phyloP scores from a whole-genome alignment of 1,284 basidiomycete species.

The Austroboletus novae-zelandiae region DNA sequence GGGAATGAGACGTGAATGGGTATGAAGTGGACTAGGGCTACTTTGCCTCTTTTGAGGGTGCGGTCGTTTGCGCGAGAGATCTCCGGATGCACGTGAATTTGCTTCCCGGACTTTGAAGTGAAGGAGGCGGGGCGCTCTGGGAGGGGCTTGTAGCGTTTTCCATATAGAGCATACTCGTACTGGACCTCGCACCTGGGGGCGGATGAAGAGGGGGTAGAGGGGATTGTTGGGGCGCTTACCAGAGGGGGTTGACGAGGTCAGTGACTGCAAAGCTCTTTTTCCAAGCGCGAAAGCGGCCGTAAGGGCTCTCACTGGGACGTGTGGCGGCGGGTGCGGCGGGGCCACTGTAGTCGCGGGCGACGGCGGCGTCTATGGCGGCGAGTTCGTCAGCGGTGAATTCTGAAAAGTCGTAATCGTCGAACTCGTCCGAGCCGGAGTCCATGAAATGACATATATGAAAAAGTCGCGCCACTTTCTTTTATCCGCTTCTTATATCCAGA shows the following conservation, averaged over 20 bases:
- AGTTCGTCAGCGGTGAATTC: slow-evolving; percentile 61
- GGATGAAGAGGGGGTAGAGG: not conserved
- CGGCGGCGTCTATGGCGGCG: slow-evolving; percentile 44
- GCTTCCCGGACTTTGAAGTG: slow-evolving; percentile 59
- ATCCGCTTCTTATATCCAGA: too few species aligned
- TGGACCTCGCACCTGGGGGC: slow-evolving; percentile 71
- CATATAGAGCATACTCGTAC: slow-evolving; percentile 69
- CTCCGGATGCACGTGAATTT: slow-evolving; percentile 57
- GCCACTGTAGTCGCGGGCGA: slow-evolving; percentile 3
- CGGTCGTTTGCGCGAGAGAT: slow-evolving; percentile 62
- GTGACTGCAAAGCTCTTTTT: slow-evolving; percentile 47
- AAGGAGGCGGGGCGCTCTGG: slow-evolving; percentile 60
- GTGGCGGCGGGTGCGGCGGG: slow-evolving; percentile 15
- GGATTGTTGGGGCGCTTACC: slow-evolving; percentile 39
- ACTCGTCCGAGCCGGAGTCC: slow-evolving; percentile 37
- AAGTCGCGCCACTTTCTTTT: slow-evolving; percentile 10
- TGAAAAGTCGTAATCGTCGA: slow-evolving; percentile 49
- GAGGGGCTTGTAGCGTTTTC: slow-evolving; percentile 53
- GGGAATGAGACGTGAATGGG: not conserved
- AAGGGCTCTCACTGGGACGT: slow-evolving; percentile 25
- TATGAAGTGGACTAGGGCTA: slow-evolving; percentile 29
- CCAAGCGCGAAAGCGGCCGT: slow-evolving; percentile 36
- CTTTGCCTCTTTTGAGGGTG: slow-evolving; percentile 59
- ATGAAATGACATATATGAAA: slow-evolving; percentile 3
- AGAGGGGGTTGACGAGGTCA: slow-evolving; percentile 48